Conservation (phyloP, 345 rosid species). For the Eutrema heterophyllum region DNA sequence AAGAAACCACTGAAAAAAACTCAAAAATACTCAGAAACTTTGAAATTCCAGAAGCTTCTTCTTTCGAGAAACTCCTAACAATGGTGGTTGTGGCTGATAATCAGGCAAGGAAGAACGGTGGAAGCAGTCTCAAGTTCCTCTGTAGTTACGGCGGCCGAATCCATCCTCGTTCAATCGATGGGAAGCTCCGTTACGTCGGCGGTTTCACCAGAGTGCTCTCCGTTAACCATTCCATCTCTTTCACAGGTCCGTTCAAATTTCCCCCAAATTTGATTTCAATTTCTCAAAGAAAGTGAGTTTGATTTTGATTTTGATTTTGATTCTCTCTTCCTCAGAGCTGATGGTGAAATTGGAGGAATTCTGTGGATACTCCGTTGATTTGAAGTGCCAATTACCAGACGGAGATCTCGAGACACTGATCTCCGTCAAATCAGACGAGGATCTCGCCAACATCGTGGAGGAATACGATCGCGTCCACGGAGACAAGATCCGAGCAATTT, state of each 20-base stretch:
- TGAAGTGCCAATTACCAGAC: conserved; percentile 37
- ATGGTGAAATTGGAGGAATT: conserved; percentile 40
- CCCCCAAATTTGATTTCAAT: not conserved
- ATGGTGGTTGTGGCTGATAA: conserved; percentile 1
- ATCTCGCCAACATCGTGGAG: conserved; percentile 44
- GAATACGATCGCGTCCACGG: conserved; percentile 21
- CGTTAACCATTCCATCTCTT: conserved; percentile 62
- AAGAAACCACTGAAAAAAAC: not conserved
- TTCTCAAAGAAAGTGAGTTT: not conserved
- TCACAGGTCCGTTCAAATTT: conserved; percentile 47
- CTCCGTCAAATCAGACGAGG: conserved; percentile 75
- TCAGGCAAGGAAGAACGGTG: not conserved
- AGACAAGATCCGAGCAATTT: conserved; percentile 27
- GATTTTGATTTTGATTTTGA: not conserved
- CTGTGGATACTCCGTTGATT: conserved; percentile 36
- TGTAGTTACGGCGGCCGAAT: conserved; percentile 92
- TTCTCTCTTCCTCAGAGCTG: conserved; percentile 26
- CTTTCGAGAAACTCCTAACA: not conserved
- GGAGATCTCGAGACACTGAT: conserved; percentile 82
- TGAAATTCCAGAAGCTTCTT: not conserved
- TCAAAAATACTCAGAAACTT: not conserved
- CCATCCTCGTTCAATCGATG: conserved; percentile 77
- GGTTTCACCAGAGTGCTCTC: conserved; percentile 90
- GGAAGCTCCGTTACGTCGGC: conserved; percentile 88
- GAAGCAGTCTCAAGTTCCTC: conserved; percentile 53